These are phyloP conservation scores for Zygoascus sp. DNA, from an alignment of 1,139 yeast species.

Conservation along the genomic window DNA sequence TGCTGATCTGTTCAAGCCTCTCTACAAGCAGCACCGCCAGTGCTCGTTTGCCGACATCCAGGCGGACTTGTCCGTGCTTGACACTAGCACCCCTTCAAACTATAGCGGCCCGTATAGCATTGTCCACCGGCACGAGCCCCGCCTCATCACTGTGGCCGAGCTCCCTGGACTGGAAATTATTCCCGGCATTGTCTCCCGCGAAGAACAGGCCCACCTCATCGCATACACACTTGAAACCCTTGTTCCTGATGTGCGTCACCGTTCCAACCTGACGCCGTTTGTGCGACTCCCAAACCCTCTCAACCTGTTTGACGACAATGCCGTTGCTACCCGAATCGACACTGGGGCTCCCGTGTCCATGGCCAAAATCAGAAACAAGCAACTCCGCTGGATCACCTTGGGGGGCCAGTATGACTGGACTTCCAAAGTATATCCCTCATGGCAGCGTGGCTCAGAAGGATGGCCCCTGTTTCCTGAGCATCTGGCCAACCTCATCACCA, in stretches of 20 bases:
- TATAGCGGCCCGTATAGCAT: conserved; percentile 15
- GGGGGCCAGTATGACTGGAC: conserved; percentile 48
- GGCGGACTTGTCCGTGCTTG: conserved; percentile 14
- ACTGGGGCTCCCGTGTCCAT: conserved; percentile 15
- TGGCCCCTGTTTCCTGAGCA: conserved; percentile 38
- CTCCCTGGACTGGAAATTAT: conserved; percentile 37
- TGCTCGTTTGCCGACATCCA: conserved; percentile 18
- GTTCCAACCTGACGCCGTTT: conserved; percentile 37
- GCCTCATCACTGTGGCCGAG: conserved; percentile 21
- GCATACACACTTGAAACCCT: conserved; percentile 32
- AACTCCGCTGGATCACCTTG: conserved; percentile 43
- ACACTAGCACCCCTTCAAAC: conserved; percentile 7
- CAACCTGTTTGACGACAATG: conserved; percentile 14
- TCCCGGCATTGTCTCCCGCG: conserved; percentile 26
- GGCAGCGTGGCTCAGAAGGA: conserved; percentile 30
- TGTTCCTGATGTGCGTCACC: conserved; percentile 34
- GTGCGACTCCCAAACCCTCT: conserved; percentile 28
- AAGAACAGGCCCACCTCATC: conserved; percentile 32
- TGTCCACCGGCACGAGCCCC: no score
- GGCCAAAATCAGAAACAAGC: conserved; percentile 24
- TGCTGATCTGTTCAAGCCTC: conserved; percentile 31
- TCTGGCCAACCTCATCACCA: conserved; percentile 20
- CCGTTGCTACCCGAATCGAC: not conserved
- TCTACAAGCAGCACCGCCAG: conserved; percentile 33
- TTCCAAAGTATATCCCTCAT: conserved; percentile 39